These are phyloP conservation scores for Bacidia rubella DNA, from an alignment of 495 filamentous ascomycete genomes.

Conservation along the genomic window DNA sequence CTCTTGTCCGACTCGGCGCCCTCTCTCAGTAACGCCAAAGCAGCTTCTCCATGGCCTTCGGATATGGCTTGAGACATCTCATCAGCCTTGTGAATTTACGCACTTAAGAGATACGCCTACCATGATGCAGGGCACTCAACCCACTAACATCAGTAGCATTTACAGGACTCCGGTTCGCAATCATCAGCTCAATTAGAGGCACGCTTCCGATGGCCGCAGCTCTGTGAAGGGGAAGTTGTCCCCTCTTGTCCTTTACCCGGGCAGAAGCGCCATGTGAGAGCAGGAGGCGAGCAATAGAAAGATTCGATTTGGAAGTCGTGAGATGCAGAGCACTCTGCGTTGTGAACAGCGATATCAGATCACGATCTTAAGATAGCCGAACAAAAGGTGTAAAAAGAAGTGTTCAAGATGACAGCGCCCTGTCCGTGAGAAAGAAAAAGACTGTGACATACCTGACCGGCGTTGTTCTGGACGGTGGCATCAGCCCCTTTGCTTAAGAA, in stretches of 20 bases:
- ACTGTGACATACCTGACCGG: slow-evolving; percentile 33
- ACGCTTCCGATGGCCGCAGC: slow-evolving; percentile 81
- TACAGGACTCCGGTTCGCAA: slow-evolving; percentile 63
- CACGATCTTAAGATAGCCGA: too few relatives aligned
- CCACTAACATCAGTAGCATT: slow-evolving; percentile 79
- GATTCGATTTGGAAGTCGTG: slow-evolving; percentile 72
- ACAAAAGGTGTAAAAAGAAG: too few relatives aligned
- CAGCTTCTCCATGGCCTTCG: slow-evolving; percentile 87
- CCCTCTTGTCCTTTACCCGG: slow-evolving; percentile 70
- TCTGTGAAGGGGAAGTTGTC: slow-evolving; percentile 77
- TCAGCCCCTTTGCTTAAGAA: slow-evolving; percentile 73
- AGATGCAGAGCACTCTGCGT: slow-evolving; percentile 79
- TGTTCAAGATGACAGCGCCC: too few relatives aligned
- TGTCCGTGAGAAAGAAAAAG: background rate
- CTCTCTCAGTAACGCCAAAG: slow-evolving; percentile 64
- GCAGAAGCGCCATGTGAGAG: slow-evolving; percentile 64
- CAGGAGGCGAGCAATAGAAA: slow-evolving; percentile 67
- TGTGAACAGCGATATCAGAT: background rate
- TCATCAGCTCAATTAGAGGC: slow-evolving; percentile 67
- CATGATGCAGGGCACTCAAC: slow-evolving; percentile 84
- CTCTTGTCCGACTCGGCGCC: slow-evolving; percentile 74
- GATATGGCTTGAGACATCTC: slow-evolving; percentile 39
- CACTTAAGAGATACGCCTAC: slow-evolving; percentile 7
- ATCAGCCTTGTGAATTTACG: background rate
- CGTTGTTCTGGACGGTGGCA: slow-evolving; percentile 48